Conservation (phyloP, 1,284 basidiomycete species). For the Trichosporon coremiiforme region DNA sequence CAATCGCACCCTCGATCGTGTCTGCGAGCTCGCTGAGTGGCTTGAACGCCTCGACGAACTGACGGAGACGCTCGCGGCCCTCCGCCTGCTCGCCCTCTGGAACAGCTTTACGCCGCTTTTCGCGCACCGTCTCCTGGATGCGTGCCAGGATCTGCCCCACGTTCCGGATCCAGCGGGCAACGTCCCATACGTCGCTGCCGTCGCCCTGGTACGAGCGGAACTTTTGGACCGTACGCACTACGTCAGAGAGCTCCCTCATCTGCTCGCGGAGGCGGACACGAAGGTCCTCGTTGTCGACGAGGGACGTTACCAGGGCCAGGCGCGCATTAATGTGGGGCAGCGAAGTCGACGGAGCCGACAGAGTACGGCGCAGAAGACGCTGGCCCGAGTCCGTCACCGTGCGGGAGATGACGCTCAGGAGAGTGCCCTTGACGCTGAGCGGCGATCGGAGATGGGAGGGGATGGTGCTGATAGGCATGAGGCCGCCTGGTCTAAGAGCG, state of each 20-base stretch:
- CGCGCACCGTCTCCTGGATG: constrained; percentile 28
- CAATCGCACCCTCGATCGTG: constrained; percentile 66
- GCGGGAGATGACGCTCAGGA: constrained; percentile 74
- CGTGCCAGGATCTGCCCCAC: constrained; percentile 37
- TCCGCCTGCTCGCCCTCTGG: constrained; percentile 22
- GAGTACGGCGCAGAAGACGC: constrained; percentile 63
- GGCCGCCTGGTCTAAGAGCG: constrained; percentile 70
- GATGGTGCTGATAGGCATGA: constrained; percentile 37
- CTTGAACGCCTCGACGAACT: constrained; percentile 63
- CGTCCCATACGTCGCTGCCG: constrained; percentile 59
- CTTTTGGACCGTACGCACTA: constrained; percentile 74
- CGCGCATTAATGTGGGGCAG: constrained; percentile 70
- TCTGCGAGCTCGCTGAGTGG: constrained; percentile 64
- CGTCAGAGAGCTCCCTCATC: constrained; percentile 69
- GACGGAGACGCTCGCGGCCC: constrained; percentile 43
- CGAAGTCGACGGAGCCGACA: constrained; percentile 70
- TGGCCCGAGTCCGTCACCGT: constrained; percentile 80
- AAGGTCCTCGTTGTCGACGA: constrained; percentile 67
- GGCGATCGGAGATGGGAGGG: constrained; percentile 18
- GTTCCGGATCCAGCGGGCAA: constrained; percentile 43
- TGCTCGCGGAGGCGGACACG: constrained; percentile 67
- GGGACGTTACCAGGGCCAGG: constrained; percentile 77
- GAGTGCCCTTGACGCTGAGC: constrained; percentile 60
- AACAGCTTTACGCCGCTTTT: constrained; percentile 22
- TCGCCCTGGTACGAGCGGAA: constrained; percentile 73